These are phyloP conservation scores for Penicillium silybi DNA, from an alignment of 495 filamentous ascomycete genomes.

Conservation along the genomic window DNA sequence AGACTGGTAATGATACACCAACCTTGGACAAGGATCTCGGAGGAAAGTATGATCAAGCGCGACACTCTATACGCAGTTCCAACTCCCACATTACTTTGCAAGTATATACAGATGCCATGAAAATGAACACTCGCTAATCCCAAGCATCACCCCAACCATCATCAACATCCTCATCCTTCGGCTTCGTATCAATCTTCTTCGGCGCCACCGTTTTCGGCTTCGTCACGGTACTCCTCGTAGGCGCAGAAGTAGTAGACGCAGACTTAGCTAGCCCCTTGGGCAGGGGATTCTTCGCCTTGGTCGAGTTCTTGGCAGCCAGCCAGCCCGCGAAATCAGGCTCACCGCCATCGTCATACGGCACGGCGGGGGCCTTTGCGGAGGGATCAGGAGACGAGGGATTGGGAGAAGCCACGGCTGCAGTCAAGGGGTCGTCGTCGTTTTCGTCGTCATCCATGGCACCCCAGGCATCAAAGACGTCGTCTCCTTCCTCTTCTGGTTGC, in stretches of 20 bases:
- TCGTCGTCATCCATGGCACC: conserved; percentile 65
- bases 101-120: neutral
- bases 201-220: conserved; percentile 37
- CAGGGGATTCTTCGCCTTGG: conserved; percentile 65
- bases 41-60: neutral
- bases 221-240: conserved; percentile 32
- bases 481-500: conserved; percentile 42
- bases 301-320: conserved; percentile 76
- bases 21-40: too few species aligned
- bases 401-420: conserved; percentile 33
- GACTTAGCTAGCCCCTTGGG: conserved; percentile 73
- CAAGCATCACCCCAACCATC: conserved; percentile 59
- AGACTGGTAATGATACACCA: too few species aligned
- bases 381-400: conserved; percentile 31
- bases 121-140: conserved; percentile 29
- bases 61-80: neutral
- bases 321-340: conserved; percentile 94
- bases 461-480: conserved; percentile 64
- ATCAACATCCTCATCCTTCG: conserved; percentile 45
- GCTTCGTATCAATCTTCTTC: conserved; percentile 49
- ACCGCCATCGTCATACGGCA: conserved; percentile 71
- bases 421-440: conserved; percentile 46
- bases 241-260: conserved; percentile 22
- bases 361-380: conserved; percentile 28
- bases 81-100: neutral